Conservation (phyloP, 345 rosid species). For the Corchorus capsularis region DNA sequence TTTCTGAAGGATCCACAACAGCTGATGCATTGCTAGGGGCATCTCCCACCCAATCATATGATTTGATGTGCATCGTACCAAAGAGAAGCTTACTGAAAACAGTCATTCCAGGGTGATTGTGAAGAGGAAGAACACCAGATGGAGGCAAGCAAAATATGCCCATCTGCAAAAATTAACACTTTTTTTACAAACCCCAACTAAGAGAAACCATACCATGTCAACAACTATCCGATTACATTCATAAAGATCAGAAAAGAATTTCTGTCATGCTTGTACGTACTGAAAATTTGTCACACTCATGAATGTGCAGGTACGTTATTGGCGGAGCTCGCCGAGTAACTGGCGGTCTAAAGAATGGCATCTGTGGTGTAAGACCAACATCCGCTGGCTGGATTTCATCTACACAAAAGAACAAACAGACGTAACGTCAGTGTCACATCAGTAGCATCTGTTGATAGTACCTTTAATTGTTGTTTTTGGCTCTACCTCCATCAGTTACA, state of each 20-base stretch:
- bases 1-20: slow-evolving; percentile 25
- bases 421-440: neutral
- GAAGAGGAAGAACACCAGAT: slow-evolving; percentile 84
- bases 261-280: slow-evolving; percentile 36
- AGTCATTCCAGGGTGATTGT: slow-evolving; percentile 97
- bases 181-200: neutral
- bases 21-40: slow-evolving; percentile 39
- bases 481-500: neutral
- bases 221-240: neutral
- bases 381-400: slow-evolving; percentile 66
- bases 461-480: neutral
- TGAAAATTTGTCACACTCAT: slow-evolving; percentile 68
- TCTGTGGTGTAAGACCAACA: slow-evolving; percentile 56
- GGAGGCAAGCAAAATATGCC: slow-evolving; percentile 96
- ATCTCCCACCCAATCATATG: slow-evolving; percentile 83
- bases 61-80: slow-evolving; percentile 93
- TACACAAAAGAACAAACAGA: slow-evolving; percentile 26
- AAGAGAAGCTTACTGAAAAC: slow-evolving; percentile 93
- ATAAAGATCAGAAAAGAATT: neutral
- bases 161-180: slow-evolving; percentile 49
- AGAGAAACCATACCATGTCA: slow-evolving; percentile 8
- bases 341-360: slow-evolving; percentile 45
- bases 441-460: neutral
- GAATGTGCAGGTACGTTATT: slow-evolving; percentile 63
- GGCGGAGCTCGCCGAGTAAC: slow-evolving; percentile 28